Evolutionary conservation across 495 filamentous ascomycete genomes (phyloP), one percentile per base, ranked within the genome.

Genomic region (Geopyxis carbonaria): DNA sequence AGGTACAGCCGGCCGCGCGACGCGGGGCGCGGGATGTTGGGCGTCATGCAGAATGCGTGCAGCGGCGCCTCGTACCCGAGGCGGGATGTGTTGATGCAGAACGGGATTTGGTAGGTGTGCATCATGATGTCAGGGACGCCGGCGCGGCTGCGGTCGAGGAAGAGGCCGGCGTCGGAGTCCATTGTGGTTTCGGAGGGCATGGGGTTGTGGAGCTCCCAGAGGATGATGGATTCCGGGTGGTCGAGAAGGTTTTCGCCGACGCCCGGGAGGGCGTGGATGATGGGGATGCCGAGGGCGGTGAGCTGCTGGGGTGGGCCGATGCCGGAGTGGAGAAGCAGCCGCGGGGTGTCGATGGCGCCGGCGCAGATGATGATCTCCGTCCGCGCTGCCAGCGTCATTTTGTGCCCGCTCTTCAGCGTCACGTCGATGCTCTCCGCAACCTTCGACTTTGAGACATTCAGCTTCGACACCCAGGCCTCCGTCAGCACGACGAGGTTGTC

Each of bases 41-140:
- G 81, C 34, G 80, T 86, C 80, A 89, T 85, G 68, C 80, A 86
- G 61, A 89, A 89, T 38, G 80, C 80, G 51, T 85, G 71, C 22
- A 75, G 62, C 21, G 78, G 77, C 13, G 61, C 64, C n/a, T 56
- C 55, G 48, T 86, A 85, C 31, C 80, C 80, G 5, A 87, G 63
- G n/a, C 80, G 67, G 4, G 60, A 56, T 34, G 70, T 78, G 62
- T 78, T 78, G 42, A 78, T 21, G 29, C 38, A 41, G 29, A 41
- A 41, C 1, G 38, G 65, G 28, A 44, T 44, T 58, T 89, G 81
- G 59, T 86, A 86, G 65, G 80, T 86, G 60, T 89, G 81, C 79
- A 85, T 83, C 80, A 86, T 86, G 40, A 89, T 58, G 50, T 89
- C 80, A 40, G 75, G 75, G 25, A 74, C 70, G 30, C 73, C 68